phyloP scores from a whole-genome alignment of 805 yeast genomes.

The Candida tammaniensis region DNA sequence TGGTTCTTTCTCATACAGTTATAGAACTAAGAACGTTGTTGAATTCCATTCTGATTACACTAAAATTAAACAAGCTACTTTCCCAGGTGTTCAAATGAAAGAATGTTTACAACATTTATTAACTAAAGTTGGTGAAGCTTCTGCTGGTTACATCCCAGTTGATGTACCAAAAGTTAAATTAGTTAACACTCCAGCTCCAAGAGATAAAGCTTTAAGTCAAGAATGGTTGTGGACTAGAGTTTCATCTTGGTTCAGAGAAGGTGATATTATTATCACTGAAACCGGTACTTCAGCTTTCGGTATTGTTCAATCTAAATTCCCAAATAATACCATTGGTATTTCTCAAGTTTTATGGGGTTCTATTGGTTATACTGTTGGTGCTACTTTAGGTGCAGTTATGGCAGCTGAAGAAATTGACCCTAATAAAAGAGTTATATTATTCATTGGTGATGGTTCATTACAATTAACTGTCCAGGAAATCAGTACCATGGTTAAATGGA shows the following conservation, averaged over 20 bases:
- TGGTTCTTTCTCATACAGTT: constrained; percentile 38
- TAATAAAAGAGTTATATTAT: constrained; percentile 58
- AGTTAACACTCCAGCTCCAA: constrained; percentile 41
- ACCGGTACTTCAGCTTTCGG: constrained; percentile 79
- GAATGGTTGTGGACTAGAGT: constrained; percentile 69
- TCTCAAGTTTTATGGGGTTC: constrained; percentile 79
- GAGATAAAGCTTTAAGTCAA: constrained; percentile 42
- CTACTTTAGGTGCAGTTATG: constrained; percentile 64
- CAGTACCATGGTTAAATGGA: constrained; percentile 67
- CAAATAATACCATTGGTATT: constrained; percentile 58
- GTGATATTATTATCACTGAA: constrained; percentile 67
- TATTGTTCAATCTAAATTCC: constrained; percentile 63
- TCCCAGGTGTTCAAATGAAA: constrained; percentile 42
- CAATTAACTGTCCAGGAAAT: constrained; percentile 75
- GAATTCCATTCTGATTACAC: constrained; percentile 43
- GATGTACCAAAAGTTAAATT: constrained; percentile 54
- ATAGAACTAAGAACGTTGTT: constrained; percentile 36
- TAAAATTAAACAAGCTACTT: constrained; percentile 37
- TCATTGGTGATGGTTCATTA: constrained; percentile 75
- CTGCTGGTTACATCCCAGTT: constrained; percentile 45
- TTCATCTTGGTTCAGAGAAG: constrained; percentile 60
- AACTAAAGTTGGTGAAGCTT: constrained; percentile 33
- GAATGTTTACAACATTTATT: constrained; percentile 46
- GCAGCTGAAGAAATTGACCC: constrained; percentile 66
- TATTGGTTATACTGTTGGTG: constrained; percentile 69